A percentile compares a stretch with the other conserved stretches of the same genome.
Evolutionary conservation across 257 asterid species (phyloP).

Genomic region (Capsicum baccatum): DNA sequence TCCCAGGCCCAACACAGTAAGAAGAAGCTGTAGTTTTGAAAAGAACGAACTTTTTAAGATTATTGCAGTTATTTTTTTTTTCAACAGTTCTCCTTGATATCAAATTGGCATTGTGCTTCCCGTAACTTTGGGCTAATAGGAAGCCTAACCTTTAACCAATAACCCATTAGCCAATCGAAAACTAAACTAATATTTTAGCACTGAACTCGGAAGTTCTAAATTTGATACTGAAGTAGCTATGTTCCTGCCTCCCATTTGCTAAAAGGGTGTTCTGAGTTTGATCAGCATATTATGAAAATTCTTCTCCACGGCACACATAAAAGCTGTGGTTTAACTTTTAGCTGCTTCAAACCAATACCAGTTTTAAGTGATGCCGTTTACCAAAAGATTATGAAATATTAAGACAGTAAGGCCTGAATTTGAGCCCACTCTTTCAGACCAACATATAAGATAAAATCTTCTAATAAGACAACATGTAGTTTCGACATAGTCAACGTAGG

Average conservation of each 20-base stretch:
- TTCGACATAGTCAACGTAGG: background rate
- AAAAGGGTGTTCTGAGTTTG: background rate
- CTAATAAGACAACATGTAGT: background rate
- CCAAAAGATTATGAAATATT: conserved; percentile 6
- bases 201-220: background rate
- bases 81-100: background rate
- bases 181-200: background rate
- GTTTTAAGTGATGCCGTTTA: background rate
- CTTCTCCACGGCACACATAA: background rate
- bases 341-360: background rate
- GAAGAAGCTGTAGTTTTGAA: too few species aligned
- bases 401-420: background rate
- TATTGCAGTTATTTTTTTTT: background rate
- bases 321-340: background rate
- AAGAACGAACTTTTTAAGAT: background rate
- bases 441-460: background rate
- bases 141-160: background rate
- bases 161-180: background rate
- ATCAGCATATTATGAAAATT: background rate
- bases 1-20: too few species aligned
- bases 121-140: background rate
- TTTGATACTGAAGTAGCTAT: background rate
- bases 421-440: background rate
- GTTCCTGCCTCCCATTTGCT: background rate
- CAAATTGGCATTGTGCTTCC: background rate